Base-by-base conservation (phyloP, 2,329 filamentous ascomycete genomes). In the Fusarium proliferatum region DNA sequence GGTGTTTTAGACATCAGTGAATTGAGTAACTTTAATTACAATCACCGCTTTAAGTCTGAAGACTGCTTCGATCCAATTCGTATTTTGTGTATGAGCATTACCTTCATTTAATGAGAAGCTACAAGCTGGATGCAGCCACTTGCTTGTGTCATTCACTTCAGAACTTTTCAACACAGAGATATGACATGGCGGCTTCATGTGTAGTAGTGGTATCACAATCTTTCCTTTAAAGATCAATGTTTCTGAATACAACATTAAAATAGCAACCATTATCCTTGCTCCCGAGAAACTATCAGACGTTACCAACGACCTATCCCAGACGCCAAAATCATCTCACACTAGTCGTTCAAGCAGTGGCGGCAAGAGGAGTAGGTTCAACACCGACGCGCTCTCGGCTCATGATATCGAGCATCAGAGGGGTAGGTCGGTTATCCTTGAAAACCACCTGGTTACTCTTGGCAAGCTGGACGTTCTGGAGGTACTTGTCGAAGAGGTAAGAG, bases 401-500 rank as follows among this genome's bases (percentile, higher is more conserved):
- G 75, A 98, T 89, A 82, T 98, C 96, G 28, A 97, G 93, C 81
- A 98, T 88, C 66, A 98, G 88, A 78, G 95, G 93, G 77, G 90
- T 95, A 36, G 96, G 96, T 77, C 93, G 91, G 88, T 94, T 97
- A 84, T 96, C 94, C 85, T 94, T 93, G 83, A 93, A 94, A 63
- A 92, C 88, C 61, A 89, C 86, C 84, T 97, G 92, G 82, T 88
- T 92, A 78, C 92, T 89, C 91, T 97, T 98, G 90, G 96, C 97
- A 81, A 93, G 90, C 82, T 91, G 88, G 41, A 98, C 95, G 79
- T 93, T 96, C 82, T 97, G 91, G 51, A 98, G 86, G 86, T 98
- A 99, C 86, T 94, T 94, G 85, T 99, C 96, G 80, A 99, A 99
- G 68, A 99, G 89, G 85, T 97, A 98, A 5, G 94, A 92, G 73